phyloP scores from a whole-genome alignment of 2,329 filamentous ascomycete genomes.

The Talaromyces islandicus region DNA sequence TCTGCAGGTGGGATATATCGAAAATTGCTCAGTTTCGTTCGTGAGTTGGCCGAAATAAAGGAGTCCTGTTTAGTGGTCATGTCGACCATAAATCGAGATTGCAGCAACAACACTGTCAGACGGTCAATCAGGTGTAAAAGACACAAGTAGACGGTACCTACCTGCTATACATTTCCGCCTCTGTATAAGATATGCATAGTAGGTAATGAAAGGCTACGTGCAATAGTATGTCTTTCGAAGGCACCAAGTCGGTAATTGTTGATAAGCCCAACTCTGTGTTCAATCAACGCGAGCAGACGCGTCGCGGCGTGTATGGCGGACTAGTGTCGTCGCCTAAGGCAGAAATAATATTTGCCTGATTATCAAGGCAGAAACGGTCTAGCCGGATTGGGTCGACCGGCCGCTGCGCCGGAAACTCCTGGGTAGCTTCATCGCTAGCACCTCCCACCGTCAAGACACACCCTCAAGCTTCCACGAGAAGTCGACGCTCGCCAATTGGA shows the following conservation, averaged over 20 bases:
- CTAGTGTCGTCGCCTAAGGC: conserved; percentile 10
- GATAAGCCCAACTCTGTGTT: not conserved
- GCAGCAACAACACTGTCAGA: conserved; percentile 11
- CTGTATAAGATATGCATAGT: not conserved
- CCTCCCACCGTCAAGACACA: conserved; percentile 9
- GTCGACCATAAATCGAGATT: not conserved
- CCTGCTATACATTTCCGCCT: not conserved
- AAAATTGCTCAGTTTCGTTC: conserved; percentile 51
- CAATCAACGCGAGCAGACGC: conserved; percentile 9
- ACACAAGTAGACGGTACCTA: not conserved
- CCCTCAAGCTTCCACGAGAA: conserved; percentile 3
- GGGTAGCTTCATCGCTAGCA: conserved; percentile 9
- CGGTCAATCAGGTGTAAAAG: not conserved
- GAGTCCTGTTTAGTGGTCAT: conserved; percentile 21
- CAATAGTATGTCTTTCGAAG: not conserved
- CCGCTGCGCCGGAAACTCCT: conserved; percentile 4
- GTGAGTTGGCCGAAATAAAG: conserved; percentile 47
- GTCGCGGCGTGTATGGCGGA: conserved; percentile 4
- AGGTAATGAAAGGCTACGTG: not conserved
- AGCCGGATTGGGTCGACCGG: conserved; percentile 2
- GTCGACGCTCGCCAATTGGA: not conserved
- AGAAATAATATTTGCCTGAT: conserved; percentile 1
- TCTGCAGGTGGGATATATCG: conserved; percentile 40
- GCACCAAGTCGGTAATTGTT: not conserved
- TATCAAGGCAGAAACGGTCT: not conserved